Percentiles rank a stretch among this genome's conserved stretches.
Evolutionary conservation across 441 rosid genomes (phyloP).

Genomic region (Euphorbia schlechtendalii): DNA sequence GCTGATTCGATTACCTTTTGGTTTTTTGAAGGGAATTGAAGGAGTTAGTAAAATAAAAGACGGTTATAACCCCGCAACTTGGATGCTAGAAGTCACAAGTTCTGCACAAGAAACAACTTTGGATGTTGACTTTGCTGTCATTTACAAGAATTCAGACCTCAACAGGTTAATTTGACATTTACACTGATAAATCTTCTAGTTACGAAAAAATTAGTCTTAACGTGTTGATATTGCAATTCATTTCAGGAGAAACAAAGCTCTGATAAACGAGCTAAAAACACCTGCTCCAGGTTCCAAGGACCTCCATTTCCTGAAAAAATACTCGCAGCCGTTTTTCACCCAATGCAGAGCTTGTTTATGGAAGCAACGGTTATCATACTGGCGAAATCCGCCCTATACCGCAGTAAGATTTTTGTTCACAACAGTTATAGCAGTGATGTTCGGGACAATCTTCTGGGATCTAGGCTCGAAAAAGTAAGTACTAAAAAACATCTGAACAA

Average conservation of each 20-base stretch:
- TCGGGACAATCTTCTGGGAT: constrained; percentile 80
- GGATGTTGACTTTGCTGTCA: constrained; percentile 48
- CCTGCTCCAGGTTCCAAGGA: constrained; percentile 60
- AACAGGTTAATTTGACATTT: constrained; percentile 32
- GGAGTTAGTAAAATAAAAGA: constrained; percentile 62
- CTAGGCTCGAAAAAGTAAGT: constrained; percentile 60
- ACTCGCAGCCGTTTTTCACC: constrained; percentile 50
- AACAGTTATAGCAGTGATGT: constrained; percentile 50
- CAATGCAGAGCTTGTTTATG: constrained; percentile 75
- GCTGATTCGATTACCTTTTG: background rate
- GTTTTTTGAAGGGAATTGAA: constrained; percentile 35
- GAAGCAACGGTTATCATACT: constrained; percentile 78
- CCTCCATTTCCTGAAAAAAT: constrained; percentile 50
- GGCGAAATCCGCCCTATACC: constrained; percentile 77
- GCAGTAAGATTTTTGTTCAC: constrained; percentile 71
- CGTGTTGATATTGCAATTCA: background rate
- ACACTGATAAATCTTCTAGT: background rate
- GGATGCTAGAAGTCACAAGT: constrained; percentile 79
- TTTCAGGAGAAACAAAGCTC: constrained; percentile 68
- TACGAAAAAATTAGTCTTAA: background rate
- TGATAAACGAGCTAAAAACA: constrained; percentile 44
- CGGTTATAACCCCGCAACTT: constrained; percentile 80
- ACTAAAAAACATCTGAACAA: background rate
- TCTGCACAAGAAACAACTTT: constrained; percentile 47
- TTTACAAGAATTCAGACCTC: constrained; percentile 57